phyloP scores from a whole-genome alignment of 129 eudicot genomes.

The Silybum marianum region DNA sequence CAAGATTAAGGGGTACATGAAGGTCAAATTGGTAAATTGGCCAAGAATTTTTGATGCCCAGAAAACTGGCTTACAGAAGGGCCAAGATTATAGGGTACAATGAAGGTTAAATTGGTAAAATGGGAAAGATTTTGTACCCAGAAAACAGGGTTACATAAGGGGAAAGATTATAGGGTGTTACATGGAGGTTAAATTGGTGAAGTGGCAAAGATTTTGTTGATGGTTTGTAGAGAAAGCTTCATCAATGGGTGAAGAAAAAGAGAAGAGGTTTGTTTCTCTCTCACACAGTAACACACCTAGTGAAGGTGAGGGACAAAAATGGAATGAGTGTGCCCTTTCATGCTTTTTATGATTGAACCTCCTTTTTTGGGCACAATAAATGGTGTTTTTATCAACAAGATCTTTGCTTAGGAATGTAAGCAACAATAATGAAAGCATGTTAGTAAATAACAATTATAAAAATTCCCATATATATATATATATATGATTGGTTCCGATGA shows the following conservation, averaged over 20 bases:
- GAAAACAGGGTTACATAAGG: neutral
- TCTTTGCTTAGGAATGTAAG: slow-evolving; percentile 40
- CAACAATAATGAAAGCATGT: slow-evolving; percentile 43
- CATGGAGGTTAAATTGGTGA: neutral
- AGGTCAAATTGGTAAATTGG: slow-evolving; percentile 18
- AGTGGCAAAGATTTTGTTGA: slow-evolving; percentile 26
- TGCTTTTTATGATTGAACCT: slow-evolving; percentile 41
- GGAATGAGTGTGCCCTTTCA: slow-evolving; percentile 45
- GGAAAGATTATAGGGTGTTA: neutral
- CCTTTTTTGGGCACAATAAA: slow-evolving; percentile 36
- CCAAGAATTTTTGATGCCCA: neutral
- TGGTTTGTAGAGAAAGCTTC: slow-evolving; percentile 31
- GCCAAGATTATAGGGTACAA: neutral
- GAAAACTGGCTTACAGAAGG: neutral
- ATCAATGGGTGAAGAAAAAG: slow-evolving; percentile 25
- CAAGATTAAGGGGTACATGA: slow-evolving; percentile 4
- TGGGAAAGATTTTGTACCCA: neutral
- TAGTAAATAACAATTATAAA: slow-evolving; percentile 16
- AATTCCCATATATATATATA: too few species aligned
- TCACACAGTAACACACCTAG: slow-evolving; percentile 28
- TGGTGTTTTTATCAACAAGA: slow-evolving; percentile 34
- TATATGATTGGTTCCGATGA: too few species aligned
- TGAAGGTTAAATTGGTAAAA: neutral
- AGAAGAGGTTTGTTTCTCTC: slow-evolving; percentile 20
- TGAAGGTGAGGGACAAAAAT: slow-evolving; percentile 26